A percentile compares a stretch with the other conserved stretches of the same genome.
Evolutionary conservation across 495 filamentous ascomycete species (phyloP).

Genomic region (Friedmanniomyces endolithicus): DNA sequence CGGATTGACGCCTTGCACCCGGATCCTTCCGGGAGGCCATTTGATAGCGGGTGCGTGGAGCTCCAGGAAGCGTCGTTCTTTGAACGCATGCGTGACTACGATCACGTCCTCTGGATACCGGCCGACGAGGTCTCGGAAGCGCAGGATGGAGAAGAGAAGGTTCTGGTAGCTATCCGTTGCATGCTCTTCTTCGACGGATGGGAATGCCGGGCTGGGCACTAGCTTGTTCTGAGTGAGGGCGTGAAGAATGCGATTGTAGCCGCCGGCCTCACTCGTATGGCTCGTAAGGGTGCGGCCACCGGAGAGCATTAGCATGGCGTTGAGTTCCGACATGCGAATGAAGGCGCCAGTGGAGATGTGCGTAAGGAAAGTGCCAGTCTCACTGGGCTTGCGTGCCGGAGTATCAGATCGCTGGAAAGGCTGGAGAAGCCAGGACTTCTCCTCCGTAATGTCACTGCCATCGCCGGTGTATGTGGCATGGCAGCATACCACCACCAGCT

Average conservation of each 20-base stretch:
- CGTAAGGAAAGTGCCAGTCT: conserved; percentile 27
- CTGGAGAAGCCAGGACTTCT: conserved; percentile 28
- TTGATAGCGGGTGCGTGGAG: conserved; percentile 27
- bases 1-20: conserved; percentile 29
- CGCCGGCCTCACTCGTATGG: conserved; percentile 23
- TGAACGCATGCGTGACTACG: conserved; percentile 32
- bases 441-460: conserved; percentile 14
- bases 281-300: conserved; percentile 24
- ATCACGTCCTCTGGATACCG: conserved; percentile 23
- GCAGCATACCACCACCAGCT: conserved; percentile 29
- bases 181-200: conserved; percentile 20
- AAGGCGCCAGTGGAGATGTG: conserved; percentile 23
- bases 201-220: not conserved
- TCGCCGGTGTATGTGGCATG: conserved; percentile 27
- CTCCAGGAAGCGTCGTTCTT: conserved; percentile 25
- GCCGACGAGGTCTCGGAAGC: conserved; percentile 23
- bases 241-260: conserved; percentile 23
- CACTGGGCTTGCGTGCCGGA: conserved; percentile 22
- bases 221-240: not conserved
- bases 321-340: not conserved
- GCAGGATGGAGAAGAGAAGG: conserved; percentile 30
- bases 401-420: conserved; percentile 26
- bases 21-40: conserved; percentile 24
- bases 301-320: conserved; percentile 25
- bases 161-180: conserved; percentile 34